phyloP scores from a whole-genome alignment of 139 green algal species.

The Chlamydomonas incerta region DNA sequence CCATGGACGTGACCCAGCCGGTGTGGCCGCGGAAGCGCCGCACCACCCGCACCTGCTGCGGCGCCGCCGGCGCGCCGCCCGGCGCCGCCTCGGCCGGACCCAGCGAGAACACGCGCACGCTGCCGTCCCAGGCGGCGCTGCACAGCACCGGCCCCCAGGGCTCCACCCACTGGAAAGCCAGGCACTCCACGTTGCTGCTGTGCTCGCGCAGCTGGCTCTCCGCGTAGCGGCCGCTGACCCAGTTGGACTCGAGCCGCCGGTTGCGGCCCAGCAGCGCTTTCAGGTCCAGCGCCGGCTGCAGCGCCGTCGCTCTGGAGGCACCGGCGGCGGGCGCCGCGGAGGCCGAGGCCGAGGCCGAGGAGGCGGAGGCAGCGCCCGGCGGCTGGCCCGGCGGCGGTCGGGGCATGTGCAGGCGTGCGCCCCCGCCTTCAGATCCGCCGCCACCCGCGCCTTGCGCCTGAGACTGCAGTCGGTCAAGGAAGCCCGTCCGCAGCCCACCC shows the following conservation, averaged over 20 bases:
- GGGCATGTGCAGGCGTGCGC: too few relatives aligned
- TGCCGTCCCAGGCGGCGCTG: constrained; percentile 38
- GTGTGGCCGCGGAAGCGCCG: constrained; percentile 38
- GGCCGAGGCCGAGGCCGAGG: too few relatives aligned
- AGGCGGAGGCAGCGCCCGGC: too few relatives aligned
- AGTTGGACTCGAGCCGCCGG: constrained; percentile 6
- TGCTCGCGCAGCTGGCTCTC: constrained; percentile 32
- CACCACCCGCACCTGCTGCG: constrained; percentile 27
- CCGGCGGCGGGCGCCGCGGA: too few relatives aligned
- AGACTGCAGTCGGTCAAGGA: constrained; percentile 20
- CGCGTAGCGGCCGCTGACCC: neutral
- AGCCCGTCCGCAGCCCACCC: constrained; percentile 11
- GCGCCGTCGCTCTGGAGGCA: too few relatives aligned
- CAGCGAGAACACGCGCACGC: constrained; percentile 40
- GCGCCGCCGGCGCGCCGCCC: neutral
- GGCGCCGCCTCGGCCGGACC: neutral
- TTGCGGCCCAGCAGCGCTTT: neutral
- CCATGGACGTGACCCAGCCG: constrained; percentile 47
- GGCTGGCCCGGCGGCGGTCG: too few relatives aligned
- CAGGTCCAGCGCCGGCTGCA: neutral
- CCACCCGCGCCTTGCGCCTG: too few relatives aligned
- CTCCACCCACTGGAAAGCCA: constrained; percentile 28
- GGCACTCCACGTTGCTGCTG: constrained; percentile 47
- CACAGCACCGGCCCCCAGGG: constrained; percentile 37
- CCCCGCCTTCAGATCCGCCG: too few relatives aligned